These are phyloP conservation scores for Phytophthora meadii DNA, from an alignment of 352 stramenopile species.

Conservation along the genomic window DNA sequence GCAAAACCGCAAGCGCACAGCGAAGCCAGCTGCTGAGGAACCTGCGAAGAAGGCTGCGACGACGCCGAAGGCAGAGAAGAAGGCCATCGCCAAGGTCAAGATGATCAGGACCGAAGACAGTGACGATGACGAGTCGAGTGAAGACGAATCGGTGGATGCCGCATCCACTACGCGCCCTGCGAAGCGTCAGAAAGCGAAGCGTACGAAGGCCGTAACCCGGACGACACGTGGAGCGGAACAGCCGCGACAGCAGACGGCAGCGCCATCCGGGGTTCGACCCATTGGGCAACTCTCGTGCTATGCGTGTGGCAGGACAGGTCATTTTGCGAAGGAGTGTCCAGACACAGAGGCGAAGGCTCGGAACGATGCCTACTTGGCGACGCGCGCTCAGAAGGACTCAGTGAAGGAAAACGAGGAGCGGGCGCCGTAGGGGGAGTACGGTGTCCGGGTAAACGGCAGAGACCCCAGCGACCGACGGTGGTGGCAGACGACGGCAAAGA, in stretches of 20 bases:
- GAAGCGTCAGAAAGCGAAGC: neutral
- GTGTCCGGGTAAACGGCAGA: neutral
- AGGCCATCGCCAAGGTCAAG: neutral
- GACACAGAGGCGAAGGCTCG: neutral
- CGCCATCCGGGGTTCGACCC: neutral
- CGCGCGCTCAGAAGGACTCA: too few relatives aligned
- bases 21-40: neutral
- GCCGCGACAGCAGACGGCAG: too few relatives aligned
- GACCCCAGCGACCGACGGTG: neutral
- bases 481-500: neutral
- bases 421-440: neutral
- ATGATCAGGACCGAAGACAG: neutral
- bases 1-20: neutral
- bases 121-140: neutral
- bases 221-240: too few relatives aligned
- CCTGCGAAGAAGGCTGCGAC: neutral
- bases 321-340: neutral
- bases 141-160: neutral
- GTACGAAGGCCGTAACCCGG: neutral
- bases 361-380: neutral
- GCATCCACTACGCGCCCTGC: neutral
- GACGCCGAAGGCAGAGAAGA: neutral
- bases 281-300: neutral
- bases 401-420: neutral
- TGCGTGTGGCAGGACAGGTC: neutral